Base-by-base conservation (phyloP, 169 alveolate genomes). In the Besnoitia besnoiti region DNA sequence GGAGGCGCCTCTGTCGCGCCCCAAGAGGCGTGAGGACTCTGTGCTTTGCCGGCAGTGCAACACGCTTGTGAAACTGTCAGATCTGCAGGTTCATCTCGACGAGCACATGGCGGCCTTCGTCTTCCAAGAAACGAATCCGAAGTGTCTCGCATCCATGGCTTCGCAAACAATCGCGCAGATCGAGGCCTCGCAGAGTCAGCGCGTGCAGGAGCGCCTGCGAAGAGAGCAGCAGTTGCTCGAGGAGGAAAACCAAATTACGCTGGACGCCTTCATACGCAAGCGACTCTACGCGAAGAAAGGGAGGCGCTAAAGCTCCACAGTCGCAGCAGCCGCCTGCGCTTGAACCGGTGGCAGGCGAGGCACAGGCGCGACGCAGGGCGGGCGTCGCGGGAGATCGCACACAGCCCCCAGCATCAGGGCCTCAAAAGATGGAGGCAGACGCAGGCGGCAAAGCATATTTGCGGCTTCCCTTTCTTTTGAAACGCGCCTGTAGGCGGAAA, bases 51-150 rank as follows among this genome's bases (percentile, higher is more conserved):
- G 10, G 62, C 80, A 67, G 80, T 67, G 80, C 80, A 35, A 67
- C 39, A 67, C 42, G 19, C 24, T 67, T 37, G 80, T 67, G 80
- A 1, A 1, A 42, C 80, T 67, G 39, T 33, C 39, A 1, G 80
- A 67, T 14, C 39, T 67, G 80, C 80, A 67, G 42, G 42, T 67
- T 16, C 80, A 67, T n/a, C 80, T 67, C n/a, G 80, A 67, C 44
- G 80, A 1, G 42, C 80, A 67, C 44, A 30, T 67, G 80, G 80
- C 80, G 7, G 80, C 39, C 42, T 35, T 33, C 80, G 80, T 67
- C 12, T 67, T 67, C 44, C 40, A 67, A n/a, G 80, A 67, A 67
- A 67, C 80, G 14, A 67, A 67, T 67, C 80, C 80, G 46, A 67
- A 67, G 80, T 67, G 80, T 67, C 44, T 67, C 42, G 44, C 44